Conservation (phyloP, 306 rosid species). For the barrel medic (Medicago truncatula) region MtrunA17r5.0-ANR NC_053048.1:31333001-31333500, state of each 20-base stretch:
- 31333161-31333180: background rate
- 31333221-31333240: background rate
- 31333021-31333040: background rate
- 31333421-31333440: too few relatives aligned
- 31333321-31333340: too few relatives aligned
- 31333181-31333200: background rate
- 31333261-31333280: background rate
- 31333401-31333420: too few relatives aligned
- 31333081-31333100: background rate
- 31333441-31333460: too few relatives aligned
- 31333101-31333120: background rate
- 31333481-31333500: too few relatives aligned
- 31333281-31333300: background rate
- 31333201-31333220: background rate
- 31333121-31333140: background rate
- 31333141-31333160: background rate
- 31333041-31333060: background rate
- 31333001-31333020: constrained; percentile 9
- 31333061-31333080: background rate
- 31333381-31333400: too few relatives aligned
- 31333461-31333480: too few relatives aligned
- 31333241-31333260: background rate
- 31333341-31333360: too few relatives aligned
- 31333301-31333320: background rate
- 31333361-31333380: too few relatives aligned